Percentiles rank a stretch among this genome's conserved stretches.
phyloP scores from a whole-genome alignment of 2,329 filamentous ascomycete species.

The Sclerotinia sclerotiorum region DNA sequence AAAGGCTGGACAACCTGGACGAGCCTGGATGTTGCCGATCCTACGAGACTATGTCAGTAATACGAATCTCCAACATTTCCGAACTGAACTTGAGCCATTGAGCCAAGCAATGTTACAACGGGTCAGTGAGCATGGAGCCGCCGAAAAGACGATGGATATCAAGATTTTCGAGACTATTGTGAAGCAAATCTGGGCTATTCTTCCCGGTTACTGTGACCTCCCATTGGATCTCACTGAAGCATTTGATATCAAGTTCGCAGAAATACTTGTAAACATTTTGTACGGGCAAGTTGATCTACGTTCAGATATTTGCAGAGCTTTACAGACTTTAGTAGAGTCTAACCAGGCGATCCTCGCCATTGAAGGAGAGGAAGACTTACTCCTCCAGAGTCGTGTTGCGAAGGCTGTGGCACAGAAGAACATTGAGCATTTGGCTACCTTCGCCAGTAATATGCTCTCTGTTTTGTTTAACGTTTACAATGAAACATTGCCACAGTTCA shows the following conservation, averaged over 20 bases:
- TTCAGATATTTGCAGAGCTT: slow-evolving; percentile 79
- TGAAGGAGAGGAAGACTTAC: slow-evolving; percentile 64
- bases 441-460: slow-evolving; percentile 85
- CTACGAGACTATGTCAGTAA: slow-evolving; percentile 88
- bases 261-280: slow-evolving; percentile 84
- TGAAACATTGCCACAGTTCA: slow-evolving; percentile 87
- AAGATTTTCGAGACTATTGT: slow-evolving; percentile 98
- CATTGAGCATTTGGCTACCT: slow-evolving; percentile 73
- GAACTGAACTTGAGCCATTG: slow-evolving; percentile 78
- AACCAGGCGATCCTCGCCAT: slow-evolving; percentile 78
- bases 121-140: slow-evolving; percentile 76
- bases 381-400: slow-evolving; percentile 75
- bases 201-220: slow-evolving; percentile 93
- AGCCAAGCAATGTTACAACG: slow-evolving; percentile 88
- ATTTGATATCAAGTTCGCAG: slow-evolving; percentile 86
- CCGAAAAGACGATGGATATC: slow-evolving; percentile 89
- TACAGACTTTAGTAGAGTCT: slow-evolving; percentile 87
- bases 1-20: slow-evolving; percentile 72
- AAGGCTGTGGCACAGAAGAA: slow-evolving; percentile 76
- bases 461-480: slow-evolving; percentile 99
- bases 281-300: slow-evolving; percentile 90
- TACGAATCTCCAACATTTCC: slow-evolving; percentile 83
- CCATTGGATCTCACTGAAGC: slow-evolving; percentile 74
- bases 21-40: slow-evolving; percentile 93
- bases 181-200: slow-evolving; percentile 89